Evolutionary conservation across 2,329 filamentous ascomycete genomes (phyloP).

Genomic region (Tolypocladium ophioglossoides): DNA sequence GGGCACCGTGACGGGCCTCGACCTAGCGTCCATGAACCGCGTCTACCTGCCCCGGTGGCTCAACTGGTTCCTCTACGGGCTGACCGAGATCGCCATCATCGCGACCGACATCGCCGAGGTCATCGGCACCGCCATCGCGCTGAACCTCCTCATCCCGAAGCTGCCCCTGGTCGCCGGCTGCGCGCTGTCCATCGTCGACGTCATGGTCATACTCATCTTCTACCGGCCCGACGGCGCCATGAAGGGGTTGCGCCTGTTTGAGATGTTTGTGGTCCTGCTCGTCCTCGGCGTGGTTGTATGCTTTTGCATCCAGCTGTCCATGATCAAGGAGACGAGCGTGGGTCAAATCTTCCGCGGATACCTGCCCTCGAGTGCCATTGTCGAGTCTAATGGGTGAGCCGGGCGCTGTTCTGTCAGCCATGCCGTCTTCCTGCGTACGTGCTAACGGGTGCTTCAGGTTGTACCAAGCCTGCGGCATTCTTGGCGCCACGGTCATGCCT

Average conservation of each 20-base stretch:
- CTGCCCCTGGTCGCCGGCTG: constrained; percentile 59
- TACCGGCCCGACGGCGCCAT: constrained; percentile 51
- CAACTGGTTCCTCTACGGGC: constrained; percentile 47
- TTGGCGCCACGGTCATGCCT: constrained; percentile 67
- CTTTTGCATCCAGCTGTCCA: constrained; percentile 58
- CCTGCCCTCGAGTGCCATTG: constrained; percentile 47
- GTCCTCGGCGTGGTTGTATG: constrained; percentile 61
- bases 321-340: constrained; percentile 44
- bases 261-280: constrained; percentile 50
- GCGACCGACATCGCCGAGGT: constrained; percentile 65
- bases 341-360: constrained; percentile 56
- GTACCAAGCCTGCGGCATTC: constrained; percentile 65
- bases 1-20: constrained; percentile 57
- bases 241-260: constrained; percentile 50
- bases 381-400: constrained; percentile 42
- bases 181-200: constrained; percentile 57
- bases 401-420: not conserved
- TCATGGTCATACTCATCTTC: constrained; percentile 57
- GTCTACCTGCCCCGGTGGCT: constrained; percentile 56
- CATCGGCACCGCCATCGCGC: constrained; percentile 59
- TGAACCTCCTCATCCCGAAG: constrained; percentile 53
- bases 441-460: constrained; percentile 15
- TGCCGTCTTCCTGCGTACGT: not conserved
- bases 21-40: constrained; percentile 56
- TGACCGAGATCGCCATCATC: constrained; percentile 59